Evolutionary conservation across 2,329 filamentous ascomycete species (phyloP).

Genomic region (Epichloe uncinata): DNA sequence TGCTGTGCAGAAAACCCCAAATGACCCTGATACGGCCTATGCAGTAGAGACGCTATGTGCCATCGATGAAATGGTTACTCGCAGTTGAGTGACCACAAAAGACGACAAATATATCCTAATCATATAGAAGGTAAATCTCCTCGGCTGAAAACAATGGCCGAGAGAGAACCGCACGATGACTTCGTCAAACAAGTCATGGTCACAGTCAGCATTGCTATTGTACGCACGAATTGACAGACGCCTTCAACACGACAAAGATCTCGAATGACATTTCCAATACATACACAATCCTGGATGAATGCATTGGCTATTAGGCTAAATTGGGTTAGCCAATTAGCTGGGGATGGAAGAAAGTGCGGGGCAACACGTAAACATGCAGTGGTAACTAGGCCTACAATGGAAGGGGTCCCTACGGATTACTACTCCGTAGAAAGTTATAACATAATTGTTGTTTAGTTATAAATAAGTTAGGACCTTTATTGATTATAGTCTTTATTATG

Average conservation of each 20-base stretch:
- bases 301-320: neutral
- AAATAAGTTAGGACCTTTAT: no score
- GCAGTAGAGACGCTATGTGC: slow-evolving; percentile 22
- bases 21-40: slow-evolving; percentile 13
- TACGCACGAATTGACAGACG: slow-evolving; percentile 8
- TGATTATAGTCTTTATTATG: no score
- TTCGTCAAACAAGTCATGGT: slow-evolving; percentile 18
- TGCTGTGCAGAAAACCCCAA: slow-evolving; percentile 13
- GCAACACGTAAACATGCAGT: no score
- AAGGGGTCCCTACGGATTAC: no score
- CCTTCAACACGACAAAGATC: slow-evolving; percentile 7
- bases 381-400: no score
- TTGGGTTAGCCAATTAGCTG: neutral
- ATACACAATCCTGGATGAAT: slow-evolving; percentile 12
- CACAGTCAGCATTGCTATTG: slow-evolving; percentile 19
- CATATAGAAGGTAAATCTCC: slow-evolving; percentile 20
- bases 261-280: slow-evolving; percentile 19
- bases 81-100: slow-evolving; percentile 16
- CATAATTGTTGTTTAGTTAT: no score
- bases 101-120: slow-evolving; percentile 11
- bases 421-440: no score
- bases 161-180: slow-evolving; percentile 12
- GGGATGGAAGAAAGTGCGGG: neutral
- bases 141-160: slow-evolving; percentile 15
- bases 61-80: slow-evolving; percentile 21